Percentiles rank a stretch among this genome's conserved stretches.
Conservation (phyloP, 2,329 filamentous ascomycete species). For the Daldinia sp. region DNA sequence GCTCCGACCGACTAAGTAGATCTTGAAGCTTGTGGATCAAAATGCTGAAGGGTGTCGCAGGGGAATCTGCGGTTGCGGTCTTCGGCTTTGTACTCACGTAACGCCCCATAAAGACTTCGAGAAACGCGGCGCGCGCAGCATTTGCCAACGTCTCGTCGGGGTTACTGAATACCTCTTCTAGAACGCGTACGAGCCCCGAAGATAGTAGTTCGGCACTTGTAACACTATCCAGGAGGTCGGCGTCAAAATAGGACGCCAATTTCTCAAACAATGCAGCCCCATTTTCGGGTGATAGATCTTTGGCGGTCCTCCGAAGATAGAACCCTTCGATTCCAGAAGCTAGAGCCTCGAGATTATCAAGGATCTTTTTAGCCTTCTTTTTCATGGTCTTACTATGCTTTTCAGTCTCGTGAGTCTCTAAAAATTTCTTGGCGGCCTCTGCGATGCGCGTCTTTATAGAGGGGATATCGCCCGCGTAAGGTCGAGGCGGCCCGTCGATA, state of each 20-base stretch:
- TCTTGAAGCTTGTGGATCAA: conserved; percentile 95
- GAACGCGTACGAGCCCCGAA: conserved; percentile 84
- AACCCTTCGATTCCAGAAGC: conserved; percentile 75
- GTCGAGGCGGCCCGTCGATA: conserved; percentile 62
- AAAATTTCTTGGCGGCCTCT: conserved; percentile 79
- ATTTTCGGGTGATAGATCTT: conserved; percentile 55
- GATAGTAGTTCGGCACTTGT: conserved; percentile 94
- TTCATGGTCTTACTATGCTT: conserved; percentile 76
- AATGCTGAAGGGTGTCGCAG: conserved; percentile 86
- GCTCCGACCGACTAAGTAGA: conserved; percentile 92
- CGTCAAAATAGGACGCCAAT: conserved; percentile 85
- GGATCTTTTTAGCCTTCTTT: conserved; percentile 78
- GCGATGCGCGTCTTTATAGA: conserved; percentile 78
- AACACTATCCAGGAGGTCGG: conserved; percentile 88
- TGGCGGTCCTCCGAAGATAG: conserved; percentile 66
- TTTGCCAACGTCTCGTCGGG: conserved; percentile 67
- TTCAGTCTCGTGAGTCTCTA: conserved; percentile 82
- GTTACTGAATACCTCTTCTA: conserved; percentile 84
- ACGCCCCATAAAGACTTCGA: conserved; percentile 90
- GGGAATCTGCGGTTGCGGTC: conserved; percentile 71
- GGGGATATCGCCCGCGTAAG: conserved; percentile 56
- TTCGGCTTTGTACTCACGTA: conserved; percentile 71
- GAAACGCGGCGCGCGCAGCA: conserved; percentile 81
- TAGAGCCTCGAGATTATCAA: conserved; percentile 75
- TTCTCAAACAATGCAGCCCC: conserved; percentile 75